Base-by-base conservation (phyloP, 441 rosid species). In the Populus tomentosa region DNA sequence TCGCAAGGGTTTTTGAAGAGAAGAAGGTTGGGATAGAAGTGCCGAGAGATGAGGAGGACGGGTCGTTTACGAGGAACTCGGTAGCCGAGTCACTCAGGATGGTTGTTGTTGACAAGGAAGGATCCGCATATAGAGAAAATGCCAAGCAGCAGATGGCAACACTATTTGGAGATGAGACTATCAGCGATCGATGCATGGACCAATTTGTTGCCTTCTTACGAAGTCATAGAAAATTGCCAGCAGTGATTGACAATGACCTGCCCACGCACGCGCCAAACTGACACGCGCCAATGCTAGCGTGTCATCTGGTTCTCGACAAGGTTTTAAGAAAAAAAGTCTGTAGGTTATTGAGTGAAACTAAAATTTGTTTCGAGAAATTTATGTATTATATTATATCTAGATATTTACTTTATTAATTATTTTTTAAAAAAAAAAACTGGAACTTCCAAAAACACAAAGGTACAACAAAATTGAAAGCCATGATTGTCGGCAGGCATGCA, bases 61-160 rank as follows among this genome's bases (percentile, higher is more conserved):
- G 82, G 10, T 78, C 68, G 2, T 78, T 83, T 18, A 74, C 83
- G 0, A 71, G 67, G 21, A 71, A 74, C 4, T 72, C 67, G 0
- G 76, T 82, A 5, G 81, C 85, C 2, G 73, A 74, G 63, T 61
- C 82, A n/a, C 30, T 83, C 28, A 78, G 38, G 2, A 2, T 65
- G 18, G 86, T 75, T 3, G 40, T 72, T 74, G 80, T 28, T 38
- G 69, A 75, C 7, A 71, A 75, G 14, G 70, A 69, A 36, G 81
- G 81, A 2, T 62, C 65, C 33, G 2, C 21, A 2, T 72, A 63
- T 3, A 69, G 79, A 56, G 82, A 72, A 4, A 71, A 75, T 2
- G 81, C 82, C 1, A 67, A 53, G 78, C 67, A 74, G 46, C 50
- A 42, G 50, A 75, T 72, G 82, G 78, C 42, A 11, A 64, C 32